phyloP scores from a whole-genome alignment of 495 filamentous ascomycete genomes.

The Schizothecium vesticola region DNA sequence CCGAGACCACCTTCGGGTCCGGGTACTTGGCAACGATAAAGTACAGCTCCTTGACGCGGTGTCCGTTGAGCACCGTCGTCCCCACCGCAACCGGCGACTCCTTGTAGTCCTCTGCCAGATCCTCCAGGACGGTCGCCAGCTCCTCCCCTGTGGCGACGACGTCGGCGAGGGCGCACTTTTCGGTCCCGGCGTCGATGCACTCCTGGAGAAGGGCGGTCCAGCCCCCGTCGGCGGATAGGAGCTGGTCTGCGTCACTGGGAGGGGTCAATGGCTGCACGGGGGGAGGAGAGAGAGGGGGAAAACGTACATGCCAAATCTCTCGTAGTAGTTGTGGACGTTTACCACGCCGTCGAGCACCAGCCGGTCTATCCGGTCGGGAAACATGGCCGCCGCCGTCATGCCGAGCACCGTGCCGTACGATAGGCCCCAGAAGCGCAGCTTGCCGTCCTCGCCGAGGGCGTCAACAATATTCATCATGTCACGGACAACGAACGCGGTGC shows the following conservation, averaged over 20 bases:
- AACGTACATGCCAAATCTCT: conserved; percentile 1
- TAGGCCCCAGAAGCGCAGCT: conserved; percentile 43
- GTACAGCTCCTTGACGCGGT: conserved; percentile 9
- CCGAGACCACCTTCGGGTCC: conserved; percentile 12
- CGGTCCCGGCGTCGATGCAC: conserved; percentile 11
- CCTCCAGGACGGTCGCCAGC: conserved; percentile 26
- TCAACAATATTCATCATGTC: conserved; percentile 43
- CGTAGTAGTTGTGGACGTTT: conserved; percentile 36
- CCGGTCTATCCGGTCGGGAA: conserved; percentile 37
- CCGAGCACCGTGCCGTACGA: conserved; percentile 43
- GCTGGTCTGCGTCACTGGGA: conserved; percentile 21
- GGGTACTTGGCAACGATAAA: conserved; percentile 21
- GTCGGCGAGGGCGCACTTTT: background rate
- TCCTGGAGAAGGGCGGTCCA: conserved; percentile 26
- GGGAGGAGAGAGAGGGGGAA: background rate
- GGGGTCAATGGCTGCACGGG: background rate
- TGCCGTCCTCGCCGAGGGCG: conserved; percentile 38
- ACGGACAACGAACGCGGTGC: conserved; percentile 37
- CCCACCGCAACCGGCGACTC: conserved; percentile 20
- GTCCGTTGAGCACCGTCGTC: conserved; percentile 18
- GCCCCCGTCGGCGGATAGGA: conserved; percentile 25
- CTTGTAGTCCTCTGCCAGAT: conserved; percentile 25
- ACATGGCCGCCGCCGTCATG: conserved; percentile 38
- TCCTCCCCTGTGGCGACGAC: conserved; percentile 27
- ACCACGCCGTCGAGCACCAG: conserved; percentile 41